phyloP scores from a whole-genome alignment of 1,284 basidiomycete species.

The Wallemia mellicola region DNA sequence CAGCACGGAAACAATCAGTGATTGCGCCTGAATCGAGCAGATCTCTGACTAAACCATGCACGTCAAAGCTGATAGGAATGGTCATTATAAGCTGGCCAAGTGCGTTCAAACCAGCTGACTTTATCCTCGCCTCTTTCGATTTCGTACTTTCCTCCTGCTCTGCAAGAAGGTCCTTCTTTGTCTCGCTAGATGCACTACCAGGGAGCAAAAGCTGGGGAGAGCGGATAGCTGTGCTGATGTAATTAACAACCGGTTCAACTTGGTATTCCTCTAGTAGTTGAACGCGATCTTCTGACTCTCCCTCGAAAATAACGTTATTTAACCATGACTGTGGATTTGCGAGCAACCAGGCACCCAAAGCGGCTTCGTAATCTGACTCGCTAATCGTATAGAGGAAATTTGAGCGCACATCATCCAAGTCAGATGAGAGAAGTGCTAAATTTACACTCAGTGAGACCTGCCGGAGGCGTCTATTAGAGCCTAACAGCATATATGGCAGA shows the following conservation, averaged over 20 bases:
- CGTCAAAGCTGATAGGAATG: neutral
- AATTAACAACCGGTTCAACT: neutral
- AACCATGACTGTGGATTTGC: constrained; percentile 19
- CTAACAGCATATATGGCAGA: constrained; percentile 45
- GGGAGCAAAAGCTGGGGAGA: neutral
- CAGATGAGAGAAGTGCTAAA: constrained; percentile 25
- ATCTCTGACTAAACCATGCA: neutral
- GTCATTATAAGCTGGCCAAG: neutral
- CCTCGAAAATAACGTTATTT: neutral
- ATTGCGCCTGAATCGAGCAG: neutral
- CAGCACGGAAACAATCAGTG: neutral
- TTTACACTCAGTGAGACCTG: constrained; percentile 39
- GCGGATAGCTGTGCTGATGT: neutral
- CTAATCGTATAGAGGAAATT: constrained; percentile 29
- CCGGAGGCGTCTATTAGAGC: constrained; percentile 49
- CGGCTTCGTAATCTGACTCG: constrained; percentile 33
- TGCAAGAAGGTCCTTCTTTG: constrained; percentile 3
- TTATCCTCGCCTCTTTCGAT: constrained; percentile 3
- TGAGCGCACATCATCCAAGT: constrained; percentile 23
- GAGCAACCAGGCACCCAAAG: constrained; percentile 54
- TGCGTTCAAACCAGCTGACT: constrained; percentile 6
- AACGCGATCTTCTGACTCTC: constrained; percentile 5
- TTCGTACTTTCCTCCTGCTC: constrained; percentile 6
- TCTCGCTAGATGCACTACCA: neutral
- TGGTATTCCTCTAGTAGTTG: constrained; percentile 6